These are phyloP conservation scores for Sphagnum fallax DNA, from an alignment of 228 moss, liverwort and hornwort genomes.

Conservation along the genomic window DNA sequence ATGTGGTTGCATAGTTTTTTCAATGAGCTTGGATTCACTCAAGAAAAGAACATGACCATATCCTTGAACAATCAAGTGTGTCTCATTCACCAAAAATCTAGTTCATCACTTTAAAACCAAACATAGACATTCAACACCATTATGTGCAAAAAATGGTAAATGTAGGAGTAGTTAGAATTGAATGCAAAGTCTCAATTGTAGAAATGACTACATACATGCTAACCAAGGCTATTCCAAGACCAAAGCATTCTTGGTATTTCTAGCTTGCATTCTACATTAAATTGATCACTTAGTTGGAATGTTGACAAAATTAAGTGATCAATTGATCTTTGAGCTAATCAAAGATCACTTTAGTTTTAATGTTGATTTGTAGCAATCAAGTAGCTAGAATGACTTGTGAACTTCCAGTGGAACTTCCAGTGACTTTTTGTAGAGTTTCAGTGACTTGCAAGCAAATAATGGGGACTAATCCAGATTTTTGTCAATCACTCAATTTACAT, in stretches of 20 bases:
- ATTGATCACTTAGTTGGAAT: background rate
- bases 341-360: no score
- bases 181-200: background rate
- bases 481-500: no score
- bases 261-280: background rate
- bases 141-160: background rate
- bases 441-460: no score
- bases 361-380: no score
- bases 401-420: no score
- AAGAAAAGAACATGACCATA: background rate
- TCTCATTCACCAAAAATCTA: background rate
- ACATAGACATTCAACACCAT: background rate
- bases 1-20: background rate
- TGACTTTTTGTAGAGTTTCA: no score
- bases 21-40: background rate
- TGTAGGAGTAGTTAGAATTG: background rate
- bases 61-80: background rate
- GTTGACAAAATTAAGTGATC: background rate
- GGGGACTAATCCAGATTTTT: no score
- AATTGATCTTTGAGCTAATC: no score
- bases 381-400: no score
- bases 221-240: background rate
- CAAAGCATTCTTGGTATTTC: background rate
- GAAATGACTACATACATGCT: background rate
- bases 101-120: background rate